Evolutionary conservation across 148 eudicot genomes (phyloP), one percentile per base, ranked within the genome.

Genomic region (Rhododendron griersonianum): DNA sequence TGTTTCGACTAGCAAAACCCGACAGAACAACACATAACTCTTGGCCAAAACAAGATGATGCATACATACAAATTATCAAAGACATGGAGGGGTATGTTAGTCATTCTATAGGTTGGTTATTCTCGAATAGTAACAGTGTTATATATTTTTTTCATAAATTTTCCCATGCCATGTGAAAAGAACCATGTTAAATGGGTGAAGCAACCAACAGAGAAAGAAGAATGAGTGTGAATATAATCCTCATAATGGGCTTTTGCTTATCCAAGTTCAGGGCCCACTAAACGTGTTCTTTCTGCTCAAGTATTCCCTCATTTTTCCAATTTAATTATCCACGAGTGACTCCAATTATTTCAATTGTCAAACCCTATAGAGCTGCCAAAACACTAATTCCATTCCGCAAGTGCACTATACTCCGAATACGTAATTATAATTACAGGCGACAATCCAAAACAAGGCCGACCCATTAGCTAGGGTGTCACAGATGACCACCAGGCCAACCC

Each of bases 241-340:
- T 19, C 19, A 44, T 44, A 44, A 16, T 87, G 86, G 77, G 69
- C 47, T 78, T 87, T 83, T 63, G 47, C 89, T 69, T 53, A 80
- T 80, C 86, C 81, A 55, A 41, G 39, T 45, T 16, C 18, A n/a
- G 88, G 88, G 48, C 91, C 91, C 91, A 90, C 90, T 88, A 86
- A 39, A 67, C 88, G 91, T 86, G 90, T 84, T 35, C 33, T 77
- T 81, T 18, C 21, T 73, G 78, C 81, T 37, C 69, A 30, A 74
- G 84, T 55, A 87, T 82, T 82, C 41, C 39, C 7, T 14, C 3
- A 28, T 83, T 69, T 67, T 47, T 15, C 63, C 85, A 65, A 14
- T 83, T 48, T 41, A 5, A 41, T 41, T 71, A 67, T 57, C 78
- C 76, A 2, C 13, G 78, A 7, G 5, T 1, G 39, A 35, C 61